Conservation (phyloP, 2,329 filamentous ascomycete genomes). For the Colletotrichum sp. region DNA sequence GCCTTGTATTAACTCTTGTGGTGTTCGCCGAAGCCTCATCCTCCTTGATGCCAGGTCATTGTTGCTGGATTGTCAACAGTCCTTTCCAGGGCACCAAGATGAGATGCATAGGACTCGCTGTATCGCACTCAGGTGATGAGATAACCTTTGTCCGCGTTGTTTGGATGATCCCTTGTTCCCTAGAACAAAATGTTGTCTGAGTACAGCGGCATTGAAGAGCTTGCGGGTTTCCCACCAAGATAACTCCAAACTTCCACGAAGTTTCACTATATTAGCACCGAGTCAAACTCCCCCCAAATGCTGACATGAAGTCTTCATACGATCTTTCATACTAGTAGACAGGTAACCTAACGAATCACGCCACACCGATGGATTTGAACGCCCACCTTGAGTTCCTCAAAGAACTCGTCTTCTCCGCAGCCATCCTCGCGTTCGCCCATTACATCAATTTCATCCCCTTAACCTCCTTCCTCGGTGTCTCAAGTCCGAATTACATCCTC, state of each 20-base stretch:
- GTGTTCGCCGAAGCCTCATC: rapidly evolving
- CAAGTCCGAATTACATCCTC: background rate
- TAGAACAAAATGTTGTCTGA: rapidly evolving
- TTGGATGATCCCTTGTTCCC: background rate
- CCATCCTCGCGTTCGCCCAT: background rate
- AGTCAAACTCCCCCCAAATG: background rate
- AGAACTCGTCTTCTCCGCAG: background rate
- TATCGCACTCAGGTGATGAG: rapidly evolving
- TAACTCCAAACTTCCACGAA: background rate
- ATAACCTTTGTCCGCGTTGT: rapidly evolving
- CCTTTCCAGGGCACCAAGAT: background rate
- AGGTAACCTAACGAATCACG: background rate
- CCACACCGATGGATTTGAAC: background rate
- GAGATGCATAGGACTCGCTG: rapidly evolving
- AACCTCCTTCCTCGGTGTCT: background rate
- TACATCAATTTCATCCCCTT: background rate
- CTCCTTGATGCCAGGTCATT: rapidly evolving
- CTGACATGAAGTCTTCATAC: background rate
- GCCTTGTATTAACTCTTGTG: rapidly evolving
- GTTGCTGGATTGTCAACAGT: rapidly evolving
- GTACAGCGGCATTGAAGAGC: background rate
- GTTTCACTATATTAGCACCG: background rate
- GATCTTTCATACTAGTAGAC: background rate
- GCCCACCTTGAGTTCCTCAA: background rate
- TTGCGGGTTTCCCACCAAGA: background rate